Evolutionary conservation across 345 rosid species (phyloP), one percentile per base, ranked within the genome.

Genomic region (Sisymbrium irio): DNA sequence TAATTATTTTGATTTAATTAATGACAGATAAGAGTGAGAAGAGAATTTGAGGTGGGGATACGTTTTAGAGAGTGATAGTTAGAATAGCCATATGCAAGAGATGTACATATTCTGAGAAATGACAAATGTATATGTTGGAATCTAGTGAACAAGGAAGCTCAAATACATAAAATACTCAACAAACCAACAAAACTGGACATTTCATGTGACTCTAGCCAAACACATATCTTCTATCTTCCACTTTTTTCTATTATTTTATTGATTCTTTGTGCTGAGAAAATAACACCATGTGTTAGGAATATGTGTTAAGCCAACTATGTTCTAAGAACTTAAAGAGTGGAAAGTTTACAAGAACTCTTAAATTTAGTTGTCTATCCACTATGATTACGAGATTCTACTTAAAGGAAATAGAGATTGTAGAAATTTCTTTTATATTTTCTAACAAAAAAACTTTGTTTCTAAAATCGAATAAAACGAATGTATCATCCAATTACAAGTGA

Each of bases 191-290:
- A 75, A 75, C 4, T 45, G 66, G 6, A 64, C 79, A 70, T 37
- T 63, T 76, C 79, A 76, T 70, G 80, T 63, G 80, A 76, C 74
- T 53, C 50, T 13, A 53, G 64, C 74, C 74, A 76, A 33, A 62
- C 75, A 70, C 71, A 70, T 70, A 70, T 44, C 58, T 55, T 70
- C 64, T 46, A 62, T 70, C 37, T 8, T 63, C 53, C 57, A 33
- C 76, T 59, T 82, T 55, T 30, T 51, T 20, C 44, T 17, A 61
- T 33, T 42, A 11, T 66, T 25, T 22, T 49, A 6, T 68, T n/a
- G 28, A 12, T 67, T 75, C 15, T 67, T 3, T 42, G 20, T 41
- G 30, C 54, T 53, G 37, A n/a, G 62, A 63, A 63, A 4, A 25
- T n/a, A 61, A 22, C 46, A 44, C 57, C 28, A 55, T 11, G 22